Base-by-base conservation (phyloP, 2,329 filamentous ascomycete species). In the Thyridium curvatum region DNA sequence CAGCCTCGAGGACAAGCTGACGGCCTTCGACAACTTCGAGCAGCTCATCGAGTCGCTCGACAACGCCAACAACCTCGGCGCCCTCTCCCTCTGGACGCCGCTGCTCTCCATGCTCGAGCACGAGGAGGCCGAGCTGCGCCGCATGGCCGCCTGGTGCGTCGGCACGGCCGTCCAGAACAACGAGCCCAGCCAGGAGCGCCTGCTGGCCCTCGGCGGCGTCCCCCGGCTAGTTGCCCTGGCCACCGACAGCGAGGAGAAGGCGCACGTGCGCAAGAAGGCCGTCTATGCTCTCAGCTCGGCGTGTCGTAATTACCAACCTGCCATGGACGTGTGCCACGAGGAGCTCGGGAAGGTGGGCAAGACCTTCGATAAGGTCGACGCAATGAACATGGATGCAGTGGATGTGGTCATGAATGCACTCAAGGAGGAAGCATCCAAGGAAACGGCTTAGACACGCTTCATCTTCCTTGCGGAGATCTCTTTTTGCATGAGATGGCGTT, bases 111-210 rank as follows among this genome's bases (percentile, higher is more conserved):
- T 84, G 46, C 70, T 98, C 12, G 69, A 72, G 36, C 73, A 82
- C 52, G 70, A 75, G 10, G 83, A 93, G 54, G 58, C 71, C 6
- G 85, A 93, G 46, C 69, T 95, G 54, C 73, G 90, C 47, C 79
- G 72, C 52, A 89, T 88, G 77, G 90, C 91, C 3, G 89, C 89
- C n/a, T 95, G 88, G 86, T 96, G 89, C 66, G 69, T 93, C 42
- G 88, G 87, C 37, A 96, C 90, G 6, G 91, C 93, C 9, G 93
- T 98, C 43, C 90, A 97, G 72, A 98, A 98, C 68, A 97, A 98
- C 62, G 74, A 77, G 50, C 84, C 83, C 58, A 82, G 79, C 37
- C 93, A 98, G 66, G 86, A 93, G 65, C 78, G 77, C 37, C 60
- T 79, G 39, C 48, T 77, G 18, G 71, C 70, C 29, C 62, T 72